Evolutionary conservation across 805 yeast species (phyloP).

Genomic region (Torulaspora franciscae): DNA sequence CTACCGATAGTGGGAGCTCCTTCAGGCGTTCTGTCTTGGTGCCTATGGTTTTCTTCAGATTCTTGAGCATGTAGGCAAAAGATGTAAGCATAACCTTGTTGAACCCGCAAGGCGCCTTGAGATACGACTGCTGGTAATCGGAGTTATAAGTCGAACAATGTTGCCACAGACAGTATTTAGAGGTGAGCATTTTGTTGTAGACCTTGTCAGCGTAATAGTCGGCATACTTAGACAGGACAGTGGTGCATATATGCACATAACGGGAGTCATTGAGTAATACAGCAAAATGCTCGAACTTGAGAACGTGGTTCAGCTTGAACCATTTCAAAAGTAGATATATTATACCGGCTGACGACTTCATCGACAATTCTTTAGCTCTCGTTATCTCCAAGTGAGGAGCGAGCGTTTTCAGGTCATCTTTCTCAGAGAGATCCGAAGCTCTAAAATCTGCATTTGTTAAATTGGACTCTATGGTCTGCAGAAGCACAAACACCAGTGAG

Average conservation of each 20-base stretch:
- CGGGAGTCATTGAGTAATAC: constrained; percentile 71
- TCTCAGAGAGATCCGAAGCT: constrained; percentile 12
- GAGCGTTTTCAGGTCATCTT: constrained; percentile 11
- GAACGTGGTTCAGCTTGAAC: constrained; percentile 72
- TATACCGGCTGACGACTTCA: constrained; percentile 55
- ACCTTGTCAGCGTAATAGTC: constrained; percentile 33
- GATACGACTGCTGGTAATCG: constrained; percentile 6
- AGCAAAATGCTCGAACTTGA: constrained; percentile 72
- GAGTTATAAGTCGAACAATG: constrained; percentile 23
- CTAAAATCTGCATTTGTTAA: constrained; percentile 30
- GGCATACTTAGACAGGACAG: constrained; percentile 27
- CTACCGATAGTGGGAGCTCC: constrained; percentile 33
- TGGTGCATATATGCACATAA: constrained; percentile 35
- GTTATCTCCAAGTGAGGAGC: constrained; percentile 45
- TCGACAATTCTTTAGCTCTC: constrained; percentile 56
- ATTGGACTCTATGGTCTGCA: constrained; percentile 59
- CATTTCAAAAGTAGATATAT: constrained; percentile 56
- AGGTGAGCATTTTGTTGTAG: constrained; percentile 22
- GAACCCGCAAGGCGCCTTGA: constrained; percentile 1
- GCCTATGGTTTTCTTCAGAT: constrained; percentile 54
- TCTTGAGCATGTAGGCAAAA: constrained; percentile 38
- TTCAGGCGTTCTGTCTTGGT: constrained; percentile 64
- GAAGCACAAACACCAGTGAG: constrained; percentile 57
- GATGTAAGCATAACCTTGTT: constrained; percentile 18
- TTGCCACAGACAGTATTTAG: constrained; percentile 30